Percentiles rank a stretch among this genome's conserved stretches.
Conservation (phyloP, 2,329 filamentous ascomycete species). For the Lizonia empirigonia region DNA sequence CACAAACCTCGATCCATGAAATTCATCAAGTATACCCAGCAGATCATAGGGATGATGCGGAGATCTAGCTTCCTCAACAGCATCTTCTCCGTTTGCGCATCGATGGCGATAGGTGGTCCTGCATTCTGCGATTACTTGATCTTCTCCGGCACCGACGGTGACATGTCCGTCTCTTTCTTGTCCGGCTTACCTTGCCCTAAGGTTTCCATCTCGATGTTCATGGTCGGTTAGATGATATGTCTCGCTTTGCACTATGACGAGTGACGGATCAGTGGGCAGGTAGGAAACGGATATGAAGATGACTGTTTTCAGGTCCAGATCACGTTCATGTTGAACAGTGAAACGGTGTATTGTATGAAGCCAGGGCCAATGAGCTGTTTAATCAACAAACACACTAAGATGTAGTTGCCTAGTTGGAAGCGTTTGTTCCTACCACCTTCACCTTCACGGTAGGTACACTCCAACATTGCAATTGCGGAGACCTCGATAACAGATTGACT, state of each 20-base stretch:
- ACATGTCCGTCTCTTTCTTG: slow-evolving; percentile 14
- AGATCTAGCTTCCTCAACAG: slow-evolving; percentile 57
- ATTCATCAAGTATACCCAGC: slow-evolving; percentile 58
- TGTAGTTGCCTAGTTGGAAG: no score
- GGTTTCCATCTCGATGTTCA: slow-evolving; percentile 3
- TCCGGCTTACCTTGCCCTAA: slow-evolving; percentile 7
- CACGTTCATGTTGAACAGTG: background rate
- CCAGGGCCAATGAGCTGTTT: no score
- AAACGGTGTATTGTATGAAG: no score
- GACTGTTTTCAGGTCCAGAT: background rate
- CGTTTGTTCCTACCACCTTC: no score
- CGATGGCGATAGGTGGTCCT: slow-evolving; percentile 34
- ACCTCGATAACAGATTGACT: no score
- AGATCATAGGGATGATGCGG: slow-evolving; percentile 59
- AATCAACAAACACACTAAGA: no score
- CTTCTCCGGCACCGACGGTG: slow-evolving; percentile 20
- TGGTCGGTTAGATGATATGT: background rate
- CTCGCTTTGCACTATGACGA: background rate
- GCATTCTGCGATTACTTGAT: slow-evolving; percentile 22
- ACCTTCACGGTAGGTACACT: no score
- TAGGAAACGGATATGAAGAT: background rate
- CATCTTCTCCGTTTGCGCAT: slow-evolving; percentile 53
- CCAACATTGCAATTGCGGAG: no score
- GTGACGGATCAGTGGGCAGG: background rate
- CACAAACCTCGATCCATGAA: slow-evolving; percentile 55